Percentiles rank a stretch among this genome's conserved stretches.
Evolutionary conservation across 2,329 filamentous ascomycete genomes (phyloP).

Genomic region (Sporothrix protearum): DNA sequence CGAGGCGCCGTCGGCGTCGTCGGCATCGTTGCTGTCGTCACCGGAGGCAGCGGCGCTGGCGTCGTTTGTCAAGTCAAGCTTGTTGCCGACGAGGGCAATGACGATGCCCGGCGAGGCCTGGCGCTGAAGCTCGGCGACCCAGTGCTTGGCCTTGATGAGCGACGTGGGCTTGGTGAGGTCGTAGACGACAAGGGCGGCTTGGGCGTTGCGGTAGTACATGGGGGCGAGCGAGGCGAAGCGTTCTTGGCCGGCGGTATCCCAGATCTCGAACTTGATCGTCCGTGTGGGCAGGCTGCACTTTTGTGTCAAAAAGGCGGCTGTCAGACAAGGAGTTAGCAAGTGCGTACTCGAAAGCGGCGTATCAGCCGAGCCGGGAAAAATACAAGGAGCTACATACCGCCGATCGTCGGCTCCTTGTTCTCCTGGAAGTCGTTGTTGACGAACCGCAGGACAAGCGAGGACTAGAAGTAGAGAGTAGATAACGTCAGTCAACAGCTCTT

Average conservation of each 20-base stretch:
- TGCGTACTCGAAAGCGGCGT: not conserved
- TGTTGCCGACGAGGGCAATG: slow-evolving; percentile 95
- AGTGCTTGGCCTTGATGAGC: slow-evolving; percentile 95
- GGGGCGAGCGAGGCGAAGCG: slow-evolving; percentile 93
- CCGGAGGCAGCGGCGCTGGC: slow-evolving; percentile 46
- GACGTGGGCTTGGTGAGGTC: slow-evolving; percentile 96
- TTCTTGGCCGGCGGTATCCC: slow-evolving; percentile 98
- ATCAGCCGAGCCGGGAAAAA: not conserved
- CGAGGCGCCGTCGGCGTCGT: slow-evolving; percentile 67
- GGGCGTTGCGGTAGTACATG: slow-evolving; percentile 99
- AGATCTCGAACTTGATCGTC: slow-evolving; percentile 93
- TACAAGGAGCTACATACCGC: slow-evolving; percentile 58
- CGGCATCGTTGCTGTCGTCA: slow-evolving; percentile 48
- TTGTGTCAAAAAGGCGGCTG: slow-evolving; percentile 95
- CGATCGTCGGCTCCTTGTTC: slow-evolving; percentile 99
- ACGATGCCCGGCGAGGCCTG: slow-evolving; percentile 96
- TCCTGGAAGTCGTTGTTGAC: slow-evolving; percentile 99
- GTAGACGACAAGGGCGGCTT: slow-evolving; percentile 96
- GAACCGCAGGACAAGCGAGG: slow-evolving; percentile 93
- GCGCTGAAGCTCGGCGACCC: slow-evolving; percentile 94
- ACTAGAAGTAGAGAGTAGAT: slow-evolving; percentile 52
- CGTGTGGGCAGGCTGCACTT: slow-evolving; percentile 94
- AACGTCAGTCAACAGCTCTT: not conserved
- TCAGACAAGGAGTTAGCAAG: slow-evolving; percentile 15
- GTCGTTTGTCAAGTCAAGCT: slow-evolving; percentile 79